A percentile compares a stretch with the other conserved stretches of the same genome.
Evolutionary conservation across 164 flowering plant species (phyloP).

Genomic region (Vitis riparia): DNA sequence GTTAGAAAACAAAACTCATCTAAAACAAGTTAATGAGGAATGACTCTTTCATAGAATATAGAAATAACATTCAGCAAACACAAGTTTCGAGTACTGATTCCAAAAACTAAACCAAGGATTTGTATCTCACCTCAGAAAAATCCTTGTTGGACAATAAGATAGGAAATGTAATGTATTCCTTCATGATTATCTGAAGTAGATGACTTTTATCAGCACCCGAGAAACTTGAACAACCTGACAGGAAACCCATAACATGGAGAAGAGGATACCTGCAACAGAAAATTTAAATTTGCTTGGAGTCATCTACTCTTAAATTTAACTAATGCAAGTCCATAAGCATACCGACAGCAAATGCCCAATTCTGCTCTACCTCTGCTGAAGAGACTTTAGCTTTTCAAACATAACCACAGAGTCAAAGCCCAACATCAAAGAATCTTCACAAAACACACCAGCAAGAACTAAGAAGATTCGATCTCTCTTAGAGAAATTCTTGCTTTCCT

Average conservation of each 20-base stretch:
- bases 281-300: neutral
- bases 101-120: neutral
- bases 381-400: conserved; percentile 59
- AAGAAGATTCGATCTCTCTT: conserved; percentile 46
- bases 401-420: conserved; percentile 23
- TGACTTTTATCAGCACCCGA: conserved; percentile 25
- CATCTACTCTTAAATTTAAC: neutral
- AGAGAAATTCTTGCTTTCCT: conserved; percentile 23
- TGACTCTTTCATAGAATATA: neutral
- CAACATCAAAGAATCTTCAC: conserved; percentile 21
- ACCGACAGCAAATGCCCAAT: neutral
- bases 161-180: conserved; percentile 72
- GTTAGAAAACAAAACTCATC: neutral
- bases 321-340: neutral
- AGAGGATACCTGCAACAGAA: conserved; percentile 58
- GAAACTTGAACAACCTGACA: conserved; percentile 30
- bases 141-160: conserved; percentile 50
- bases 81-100: neutral
- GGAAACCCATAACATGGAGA: conserved; percentile 61
- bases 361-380: conserved; percentile 72
- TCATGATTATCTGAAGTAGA: conserved; percentile 43
- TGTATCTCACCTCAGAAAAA: conserved; percentile 50
- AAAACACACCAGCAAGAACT: conserved; percentile 44
- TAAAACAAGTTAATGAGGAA: neutral
- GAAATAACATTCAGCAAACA: neutral